Conservation (phyloP, 768 basidiomycete species). For the Leccinellum luteum region DNA sequence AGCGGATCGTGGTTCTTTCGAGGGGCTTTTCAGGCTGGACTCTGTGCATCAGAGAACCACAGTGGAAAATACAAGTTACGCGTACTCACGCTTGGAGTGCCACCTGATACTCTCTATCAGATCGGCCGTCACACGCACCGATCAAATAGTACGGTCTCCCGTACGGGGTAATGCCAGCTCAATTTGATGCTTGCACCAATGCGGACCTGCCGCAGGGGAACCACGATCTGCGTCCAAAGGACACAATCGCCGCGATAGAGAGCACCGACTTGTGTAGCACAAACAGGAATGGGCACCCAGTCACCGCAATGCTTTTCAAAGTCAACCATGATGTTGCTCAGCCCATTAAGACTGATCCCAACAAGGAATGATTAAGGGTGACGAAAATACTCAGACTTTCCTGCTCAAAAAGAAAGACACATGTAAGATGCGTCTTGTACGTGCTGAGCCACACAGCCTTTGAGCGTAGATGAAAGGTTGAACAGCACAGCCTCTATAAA, state of each 20-base stretch:
- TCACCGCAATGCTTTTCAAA: neutral
- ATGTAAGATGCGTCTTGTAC: constrained; percentile 15
- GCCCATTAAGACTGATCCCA: too few relatives aligned
- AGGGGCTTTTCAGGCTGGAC: too few relatives aligned
- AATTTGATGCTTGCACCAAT: too few relatives aligned
- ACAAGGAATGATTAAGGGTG: too few relatives aligned
- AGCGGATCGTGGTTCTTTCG: neutral
- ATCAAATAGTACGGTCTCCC: neutral
- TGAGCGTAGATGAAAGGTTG: constrained; percentile 10
- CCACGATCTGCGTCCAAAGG: constrained; percentile 4
- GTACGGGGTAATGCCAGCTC: neutral
- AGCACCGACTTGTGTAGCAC: neutral
- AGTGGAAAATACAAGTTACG: too few relatives aligned
- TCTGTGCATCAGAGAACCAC: too few relatives aligned
- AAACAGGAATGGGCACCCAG: constrained; percentile 13
- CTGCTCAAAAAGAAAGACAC: constrained; percentile 28
- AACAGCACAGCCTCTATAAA: too few relatives aligned
- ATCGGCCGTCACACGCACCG: too few relatives aligned
- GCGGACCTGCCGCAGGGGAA: neutral
- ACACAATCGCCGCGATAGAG: constrained; percentile 21
- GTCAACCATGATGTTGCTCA: too few relatives aligned
- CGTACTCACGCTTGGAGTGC: too few relatives aligned
- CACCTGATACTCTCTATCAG: too few relatives aligned
- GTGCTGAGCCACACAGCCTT: constrained; percentile 30
- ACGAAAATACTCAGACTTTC: constrained; percentile 30